Evolutionary conservation across 2,329 filamentous ascomycete species (phyloP), one percentile per base, ranked within the genome.

Genomic region (Phaeosphaeriaceae sp.): DNA sequence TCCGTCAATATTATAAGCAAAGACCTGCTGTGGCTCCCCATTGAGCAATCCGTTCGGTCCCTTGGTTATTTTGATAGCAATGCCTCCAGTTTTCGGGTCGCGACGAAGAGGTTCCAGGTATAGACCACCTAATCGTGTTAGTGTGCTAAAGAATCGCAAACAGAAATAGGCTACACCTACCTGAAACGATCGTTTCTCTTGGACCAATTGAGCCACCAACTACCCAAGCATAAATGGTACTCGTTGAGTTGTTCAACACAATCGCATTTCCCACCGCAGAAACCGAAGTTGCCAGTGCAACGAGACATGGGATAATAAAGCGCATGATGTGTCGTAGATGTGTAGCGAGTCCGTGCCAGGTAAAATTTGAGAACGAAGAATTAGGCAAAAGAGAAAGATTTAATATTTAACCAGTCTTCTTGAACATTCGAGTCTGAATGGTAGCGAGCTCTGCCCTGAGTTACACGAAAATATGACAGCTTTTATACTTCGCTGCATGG

Each of bases 21-120:
- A 62, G 9, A 65, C 55, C 35, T 66, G 62, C 16, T 56, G 45
- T 23, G 64, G 57, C 26, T 49, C 60, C 15, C 54, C 58, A 12
- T 45, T 48, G 39, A 55, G 56, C 8, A 70, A 51, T 3, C 63
- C 63, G 28, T 63, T 48, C 17, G 49, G 34, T 3, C 46, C 50
- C 28, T 54, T 60, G 6, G 65, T 64, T 12, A 70, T 58, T 29
- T 70, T 68, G 32, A 68, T 57, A 11, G 66, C 61, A 26, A 67
- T 59, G 15, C 66, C 63, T n/a, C 60, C 60, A 8, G 55, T 56
- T 13, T 46, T 58, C 0, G 52, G 35, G 29, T 64, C 64, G 12
- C 44, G 48, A 34, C 50, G 63, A 28, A 68, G 50, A 8, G 42
- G 29, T 37, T 67, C 66, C 23, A 40, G 34, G 44, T 61, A 67